Conservation (phyloP, 2,329 filamentous ascomycete species). For the Mycosphaerella sp. region DNA sequence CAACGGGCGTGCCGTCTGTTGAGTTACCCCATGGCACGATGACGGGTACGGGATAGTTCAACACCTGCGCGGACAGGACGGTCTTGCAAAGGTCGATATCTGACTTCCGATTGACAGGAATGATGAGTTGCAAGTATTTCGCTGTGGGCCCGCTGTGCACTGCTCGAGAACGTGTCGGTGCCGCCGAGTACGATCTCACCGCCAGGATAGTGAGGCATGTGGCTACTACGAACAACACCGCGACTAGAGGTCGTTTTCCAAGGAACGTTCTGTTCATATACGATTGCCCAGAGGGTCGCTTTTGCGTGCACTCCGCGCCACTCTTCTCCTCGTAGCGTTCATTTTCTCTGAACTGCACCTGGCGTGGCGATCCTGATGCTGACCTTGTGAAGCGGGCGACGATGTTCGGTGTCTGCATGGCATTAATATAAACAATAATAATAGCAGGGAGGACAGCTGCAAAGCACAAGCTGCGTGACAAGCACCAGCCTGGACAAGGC, state of each 20-base stretch:
- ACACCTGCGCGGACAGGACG: conserved; percentile 4
- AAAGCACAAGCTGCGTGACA: not conserved
- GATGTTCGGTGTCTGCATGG: not conserved
- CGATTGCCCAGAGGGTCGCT: not conserved
- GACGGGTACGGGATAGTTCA: conserved; percentile 10
- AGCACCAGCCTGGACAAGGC: no score
- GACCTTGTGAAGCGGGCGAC: not conserved
- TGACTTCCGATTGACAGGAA: conserved; percentile 4
- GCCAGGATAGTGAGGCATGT: not conserved
- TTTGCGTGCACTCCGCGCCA: not conserved
- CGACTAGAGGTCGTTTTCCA: not conserved
- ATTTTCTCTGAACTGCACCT: not conserved
- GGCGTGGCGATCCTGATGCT: not conserved
- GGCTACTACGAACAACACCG: not conserved
- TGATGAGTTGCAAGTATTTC: conserved; percentile 7
- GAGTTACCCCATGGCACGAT: conserved; percentile 5
- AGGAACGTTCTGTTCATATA: not conserved
- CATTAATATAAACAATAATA: no score
- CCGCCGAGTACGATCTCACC: not conserved
- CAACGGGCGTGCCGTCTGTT: not conserved
- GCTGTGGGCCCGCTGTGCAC: not conserved
- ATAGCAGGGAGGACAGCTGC: not conserved
- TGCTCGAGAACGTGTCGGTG: not conserved
- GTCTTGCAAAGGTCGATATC: conserved; percentile 9
- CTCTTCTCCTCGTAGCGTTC: not conserved